Conservation (phyloP, 768 basidiomycete species). For the Leccinum variicolor region DNA sequence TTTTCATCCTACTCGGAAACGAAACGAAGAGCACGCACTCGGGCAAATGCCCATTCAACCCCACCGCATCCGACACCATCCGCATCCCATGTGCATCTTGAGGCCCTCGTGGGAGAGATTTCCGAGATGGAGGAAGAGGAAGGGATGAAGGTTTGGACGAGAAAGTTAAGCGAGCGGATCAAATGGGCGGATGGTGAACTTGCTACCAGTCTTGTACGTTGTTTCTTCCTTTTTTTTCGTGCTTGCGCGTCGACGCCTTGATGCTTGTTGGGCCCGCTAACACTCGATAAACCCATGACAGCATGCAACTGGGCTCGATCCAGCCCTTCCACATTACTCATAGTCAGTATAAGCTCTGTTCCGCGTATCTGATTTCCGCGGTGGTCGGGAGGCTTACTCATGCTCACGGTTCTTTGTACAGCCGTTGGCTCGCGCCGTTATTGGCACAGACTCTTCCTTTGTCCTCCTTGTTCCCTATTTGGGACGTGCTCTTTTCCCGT, state of each 20-base stretch:
- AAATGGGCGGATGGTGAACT: slow-evolving; percentile 64
- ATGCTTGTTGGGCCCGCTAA: background rate
- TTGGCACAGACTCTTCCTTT: slow-evolving; percentile 73
- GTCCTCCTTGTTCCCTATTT: slow-evolving; percentile 52
- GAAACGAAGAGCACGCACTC: slow-evolving; percentile 41
- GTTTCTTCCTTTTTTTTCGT: background rate
- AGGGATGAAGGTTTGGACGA: slow-evolving; percentile 59
- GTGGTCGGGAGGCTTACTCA: background rate
- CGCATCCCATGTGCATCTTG: slow-evolving; percentile 53
- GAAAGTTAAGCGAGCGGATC: slow-evolving; percentile 55
- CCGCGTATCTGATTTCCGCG: background rate
- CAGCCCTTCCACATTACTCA: slow-evolving; percentile 73
- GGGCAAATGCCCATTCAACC: slow-evolving; percentile 48
- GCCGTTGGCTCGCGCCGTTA: slow-evolving; percentile 73
- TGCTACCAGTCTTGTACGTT: slow-evolving; percentile 53
- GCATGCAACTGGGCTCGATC: slow-evolving; percentile 65
- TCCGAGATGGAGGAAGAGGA: slow-evolving; percentile 71
- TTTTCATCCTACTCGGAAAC: slow-evolving; percentile 50
- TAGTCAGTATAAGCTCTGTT: slow-evolving; percentile 47
- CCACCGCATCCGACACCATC: slow-evolving; percentile 42
- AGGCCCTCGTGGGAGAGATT: slow-evolving; percentile 69
- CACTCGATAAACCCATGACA: slow-evolving; percentile 22
- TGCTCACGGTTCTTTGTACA: slow-evolving; percentile 23
- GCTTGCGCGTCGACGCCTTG: background rate
- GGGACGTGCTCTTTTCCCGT: slow-evolving; percentile 70